Base-by-base conservation (phyloP, 2,329 filamentous ascomycete species). In the Pseudogymnoascus sp. region DNA sequence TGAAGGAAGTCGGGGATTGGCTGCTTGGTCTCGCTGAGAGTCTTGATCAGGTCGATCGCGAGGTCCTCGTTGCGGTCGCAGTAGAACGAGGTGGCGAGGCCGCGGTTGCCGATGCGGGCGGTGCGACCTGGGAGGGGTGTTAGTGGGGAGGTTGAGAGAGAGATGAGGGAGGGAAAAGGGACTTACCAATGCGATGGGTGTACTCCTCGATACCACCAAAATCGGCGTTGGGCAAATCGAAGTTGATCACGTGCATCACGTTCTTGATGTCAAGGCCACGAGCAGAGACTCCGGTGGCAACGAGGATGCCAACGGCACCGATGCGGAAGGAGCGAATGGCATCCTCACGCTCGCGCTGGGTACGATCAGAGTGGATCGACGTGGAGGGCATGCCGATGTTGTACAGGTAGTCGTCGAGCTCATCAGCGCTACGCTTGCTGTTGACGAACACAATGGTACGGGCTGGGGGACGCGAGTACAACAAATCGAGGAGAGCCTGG, bases 131-230 rank as follows among this genome's bases (percentile, higher is more conserved):
- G 65, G 1, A 40, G 19, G 44, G 68, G 68, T 62, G 42, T 67
- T 65, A 70, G 44, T 26, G 42, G 61, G n/a, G 3, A 33, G 37
- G n/a, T 19, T 26, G 16, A 44, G 4, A 24, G 47, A 59, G 37
- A 11, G n/a, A n/a, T n/a, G 50, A 4, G 65, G 64, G 42, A 61
- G 16, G 8, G 8, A 33, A 16, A 16, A 29, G 26, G 6, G 24
- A 72, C 81, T 76, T 84, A 91, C 89, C 95, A 72, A 97, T 97
- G 11, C 95, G 91, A 72, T 99, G 95, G 26, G 89, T 86, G 70
- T 97, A 99, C 74, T 97, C 95, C 59, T 90, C 86, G 63, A 97
- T 96, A 1, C 93, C 93, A n/a, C 91, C 92, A 69, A 93, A 82
- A 0, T 85, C 79, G 47, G 80, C 76, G 4, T 81, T 86, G 0